Evolutionary conservation across 495 filamentous ascomycete genomes (phyloP).

Genomic region (Penicillium cinerascens): DNA sequence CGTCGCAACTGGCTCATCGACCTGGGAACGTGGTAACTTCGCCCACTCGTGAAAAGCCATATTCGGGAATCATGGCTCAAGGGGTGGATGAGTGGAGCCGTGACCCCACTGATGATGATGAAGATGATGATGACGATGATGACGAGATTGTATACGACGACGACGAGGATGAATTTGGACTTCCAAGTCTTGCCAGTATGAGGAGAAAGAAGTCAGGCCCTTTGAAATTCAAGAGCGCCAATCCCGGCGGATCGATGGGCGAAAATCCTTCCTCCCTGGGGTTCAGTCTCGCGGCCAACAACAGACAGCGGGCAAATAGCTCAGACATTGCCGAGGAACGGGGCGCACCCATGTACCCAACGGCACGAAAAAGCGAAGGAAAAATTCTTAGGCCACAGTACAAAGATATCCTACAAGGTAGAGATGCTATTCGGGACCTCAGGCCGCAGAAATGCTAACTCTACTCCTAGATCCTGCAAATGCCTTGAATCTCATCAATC

Average conservation of each 20-base stretch:
- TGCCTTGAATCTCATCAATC: slow-evolving; percentile 87
- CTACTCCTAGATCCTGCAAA: slow-evolving; percentile 77
- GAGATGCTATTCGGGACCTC: slow-evolving; percentile 2
- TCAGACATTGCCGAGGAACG: slow-evolving; percentile 89
- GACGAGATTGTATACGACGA: slow-evolving; percentile 74
- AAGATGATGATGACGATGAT: slow-evolving; percentile 56
- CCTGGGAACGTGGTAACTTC: slow-evolving; percentile 49
- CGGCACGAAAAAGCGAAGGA: slow-evolving; percentile 79
- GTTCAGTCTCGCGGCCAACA: slow-evolving; percentile 27
- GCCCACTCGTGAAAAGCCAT: slow-evolving; percentile 60
- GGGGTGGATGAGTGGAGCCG: slow-evolving; percentile 74
- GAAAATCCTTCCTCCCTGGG: slow-evolving; percentile 31
- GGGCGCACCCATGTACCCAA: slow-evolving; percentile 82
- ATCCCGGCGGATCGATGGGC: slow-evolving; percentile 39
- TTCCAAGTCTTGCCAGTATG: slow-evolving; percentile 88
- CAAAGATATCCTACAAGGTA: slow-evolving; percentile 86
- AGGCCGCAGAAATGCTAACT: slow-evolving; percentile 5
- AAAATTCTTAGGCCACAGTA: slow-evolving; percentile 97
- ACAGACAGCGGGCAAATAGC: slow-evolving; percentile 63
- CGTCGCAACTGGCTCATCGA: slow-evolving; percentile 53
- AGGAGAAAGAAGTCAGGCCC: slow-evolving; percentile 59
- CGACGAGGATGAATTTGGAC: slow-evolving; percentile 91
- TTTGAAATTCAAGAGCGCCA: slow-evolving; percentile 39
- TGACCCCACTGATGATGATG: slow-evolving; percentile 48
- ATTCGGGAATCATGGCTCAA: slow-evolving; percentile 70